Base-by-base conservation (phyloP, 192 early-diverging fungal genomes). In the Podila verticillata region DNA sequence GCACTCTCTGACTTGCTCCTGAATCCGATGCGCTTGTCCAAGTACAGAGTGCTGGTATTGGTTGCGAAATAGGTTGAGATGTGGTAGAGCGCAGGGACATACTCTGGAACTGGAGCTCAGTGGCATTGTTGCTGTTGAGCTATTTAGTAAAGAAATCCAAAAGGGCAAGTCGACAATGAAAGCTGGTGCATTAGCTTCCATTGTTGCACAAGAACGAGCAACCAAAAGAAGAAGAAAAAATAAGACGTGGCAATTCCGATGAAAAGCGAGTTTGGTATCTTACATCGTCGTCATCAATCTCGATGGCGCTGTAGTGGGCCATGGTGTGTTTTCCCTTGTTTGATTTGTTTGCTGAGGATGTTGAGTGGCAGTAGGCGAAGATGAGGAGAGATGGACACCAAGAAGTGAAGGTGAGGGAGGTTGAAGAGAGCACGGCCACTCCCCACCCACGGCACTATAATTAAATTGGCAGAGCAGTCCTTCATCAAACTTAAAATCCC, bases 271-370 rank as follows among this genome's bases (percentile, higher is more conserved):
- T 12, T 3, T 12, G n/a, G 13, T 12, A 12, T 7, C 32, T n/a
- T 72, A 72, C 69, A 48, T 71, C 75, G 22, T 70, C 70, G 34
- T 80, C 77, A 61, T 80, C 77, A 34, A 80, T 63, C 56, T 80
- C 77, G 70, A 80, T 64, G 28, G 77, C 70, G 39, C 70, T 80
- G 66, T 80, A 80, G 28, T 61, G 59, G 10, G 68, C 51, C 65
- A 71, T 71, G 34, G n/a, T 63, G 39, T 2, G 26, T 19, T 17
- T 9, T 9, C 5, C 29, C 15, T 32, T 19, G 19, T 59, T 35
- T 57, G 66, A n/a, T n/a, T 8, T 13, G 20, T 57, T 24, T 22
- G 24, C 20, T 28, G 31, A 7, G 20, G 28, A 24, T 29, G 4
- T 24, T 68, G 56, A 68, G 35, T 24, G 1, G 30, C 12, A 59